Evolutionary conservation across 2,329 filamentous ascomycete species (phyloP).

Genomic region (Trichothecium sympodiale): DNA sequence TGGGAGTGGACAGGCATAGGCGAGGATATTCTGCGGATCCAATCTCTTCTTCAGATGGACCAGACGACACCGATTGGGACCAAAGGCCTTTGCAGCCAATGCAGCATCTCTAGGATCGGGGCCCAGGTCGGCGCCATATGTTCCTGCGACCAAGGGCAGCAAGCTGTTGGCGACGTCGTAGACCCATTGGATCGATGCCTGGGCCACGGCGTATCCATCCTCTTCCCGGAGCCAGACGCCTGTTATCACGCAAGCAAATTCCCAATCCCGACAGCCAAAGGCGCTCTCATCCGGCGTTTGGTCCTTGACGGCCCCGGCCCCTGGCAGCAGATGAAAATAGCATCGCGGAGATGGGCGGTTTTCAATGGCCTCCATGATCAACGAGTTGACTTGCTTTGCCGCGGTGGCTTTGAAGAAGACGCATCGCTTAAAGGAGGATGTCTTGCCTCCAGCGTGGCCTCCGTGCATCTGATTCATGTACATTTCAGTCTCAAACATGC

Average conservation of each 20-base stretch:
- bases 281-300: slow-evolving; percentile 34
- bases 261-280: slow-evolving; percentile 54
- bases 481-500: slow-evolving; percentile 47
- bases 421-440: slow-evolving; percentile 54
- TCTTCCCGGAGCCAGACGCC: slow-evolving; percentile 47
- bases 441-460: slow-evolving; percentile 46
- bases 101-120: slow-evolving; percentile 45
- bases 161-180: slow-evolving; percentile 37
- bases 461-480: slow-evolving; percentile 50
- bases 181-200: slow-evolving; percentile 38
- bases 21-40: slow-evolving; percentile 40
- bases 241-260: slow-evolving; percentile 53
- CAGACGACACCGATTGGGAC: slow-evolving; percentile 38
- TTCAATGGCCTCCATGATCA: slow-evolving; percentile 32
- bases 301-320: slow-evolving; percentile 39
- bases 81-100: slow-evolving; percentile 45
- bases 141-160: slow-evolving; percentile 37
- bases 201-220: slow-evolving; percentile 30
- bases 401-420: slow-evolving; percentile 44
- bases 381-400: slow-evolving; percentile 15
- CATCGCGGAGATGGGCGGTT: slow-evolving; percentile 39
- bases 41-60: slow-evolving; percentile 34
- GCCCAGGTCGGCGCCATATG: slow-evolving; percentile 51
- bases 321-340: slow-evolving; percentile 53
- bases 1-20: slow-evolving; percentile 44